phyloP scores from a whole-genome alignment of 129 eudicot species.

The Rutidosis leptorrhynchoides region DNA sequence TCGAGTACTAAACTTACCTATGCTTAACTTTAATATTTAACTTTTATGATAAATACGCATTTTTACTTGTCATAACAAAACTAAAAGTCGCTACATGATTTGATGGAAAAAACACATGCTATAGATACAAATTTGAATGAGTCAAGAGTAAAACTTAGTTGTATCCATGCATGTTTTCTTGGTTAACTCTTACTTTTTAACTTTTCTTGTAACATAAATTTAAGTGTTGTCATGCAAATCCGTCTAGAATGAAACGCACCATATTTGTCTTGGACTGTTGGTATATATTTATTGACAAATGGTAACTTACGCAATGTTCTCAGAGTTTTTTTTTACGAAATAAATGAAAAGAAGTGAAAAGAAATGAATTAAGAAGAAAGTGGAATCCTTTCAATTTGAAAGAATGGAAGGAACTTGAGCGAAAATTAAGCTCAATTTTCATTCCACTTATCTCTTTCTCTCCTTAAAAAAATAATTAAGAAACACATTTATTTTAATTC shows the following conservation, averaged over 20 bases:
- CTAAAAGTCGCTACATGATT: not conserved
- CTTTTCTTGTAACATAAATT: conserved; percentile 6
- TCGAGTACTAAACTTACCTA: not conserved
- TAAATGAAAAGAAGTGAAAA: no score
- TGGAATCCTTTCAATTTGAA: no score
- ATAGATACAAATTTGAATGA: not conserved
- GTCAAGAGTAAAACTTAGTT: conserved; percentile 6
- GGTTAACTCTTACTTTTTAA: conserved; percentile 6
- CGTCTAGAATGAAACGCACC: not conserved
- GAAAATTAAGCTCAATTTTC: no score
- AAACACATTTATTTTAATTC: no score
- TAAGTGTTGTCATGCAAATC: not conserved
- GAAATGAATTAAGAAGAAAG: no score
- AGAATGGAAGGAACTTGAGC: no score
- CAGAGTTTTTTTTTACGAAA: no score
- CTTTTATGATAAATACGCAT: not conserved
- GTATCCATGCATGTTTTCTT: not conserved
- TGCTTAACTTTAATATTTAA: not conserved
- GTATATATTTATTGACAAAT: not conserved
- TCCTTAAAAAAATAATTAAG: no score
- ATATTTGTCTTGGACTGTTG: not conserved
- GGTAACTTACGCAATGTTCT: not conserved
- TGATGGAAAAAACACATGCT: not conserved
- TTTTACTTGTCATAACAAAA: not conserved
- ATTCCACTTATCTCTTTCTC: no score